phyloP scores from a whole-genome alignment of 2,329 filamentous ascomycete species.

The Aspergillus pseudonomiae region DNA sequence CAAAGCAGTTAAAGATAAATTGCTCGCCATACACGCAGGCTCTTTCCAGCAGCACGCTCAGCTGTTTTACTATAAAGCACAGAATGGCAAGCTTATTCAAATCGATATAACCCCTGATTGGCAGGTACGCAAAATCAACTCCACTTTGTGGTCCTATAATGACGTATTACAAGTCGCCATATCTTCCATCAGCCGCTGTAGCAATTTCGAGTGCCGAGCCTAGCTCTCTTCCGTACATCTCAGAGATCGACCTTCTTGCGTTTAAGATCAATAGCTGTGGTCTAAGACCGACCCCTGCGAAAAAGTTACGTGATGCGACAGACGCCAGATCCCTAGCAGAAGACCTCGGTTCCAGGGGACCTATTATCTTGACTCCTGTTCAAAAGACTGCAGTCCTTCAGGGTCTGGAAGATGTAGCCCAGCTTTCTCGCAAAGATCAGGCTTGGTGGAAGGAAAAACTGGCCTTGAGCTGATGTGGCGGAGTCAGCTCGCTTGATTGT shows the following conservation, averaged over 20 bases:
- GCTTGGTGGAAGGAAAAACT: background rate
- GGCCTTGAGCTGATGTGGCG: background rate
- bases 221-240: conserved; percentile 8
- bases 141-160: background rate
- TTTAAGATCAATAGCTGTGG: conserved; percentile 11
- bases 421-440: background rate
- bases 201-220: background rate
- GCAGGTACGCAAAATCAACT: conserved; percentile 7
- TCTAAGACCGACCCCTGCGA: background rate
- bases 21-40: conserved; percentile 13
- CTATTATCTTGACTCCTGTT: background rate
- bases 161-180: conserved; percentile 1
- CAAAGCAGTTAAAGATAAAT: conserved; percentile 19
- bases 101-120: conserved; percentile 20
- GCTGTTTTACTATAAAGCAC: conserved; percentile 15
- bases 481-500: no score
- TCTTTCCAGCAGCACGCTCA: conserved; percentile 17
- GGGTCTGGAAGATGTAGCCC: background rate
- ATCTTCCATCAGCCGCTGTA: background rate
- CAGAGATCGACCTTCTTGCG: conserved; percentile 10
- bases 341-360: background rate
- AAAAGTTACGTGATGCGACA: background rate
- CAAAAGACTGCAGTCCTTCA: background rate
- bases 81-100: conserved; percentile 17
- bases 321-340: background rate